Base-by-base conservation (phyloP, 2,329 filamentous ascomycete genomes). In the Lasiodiplodia gonubiensis region DNA sequence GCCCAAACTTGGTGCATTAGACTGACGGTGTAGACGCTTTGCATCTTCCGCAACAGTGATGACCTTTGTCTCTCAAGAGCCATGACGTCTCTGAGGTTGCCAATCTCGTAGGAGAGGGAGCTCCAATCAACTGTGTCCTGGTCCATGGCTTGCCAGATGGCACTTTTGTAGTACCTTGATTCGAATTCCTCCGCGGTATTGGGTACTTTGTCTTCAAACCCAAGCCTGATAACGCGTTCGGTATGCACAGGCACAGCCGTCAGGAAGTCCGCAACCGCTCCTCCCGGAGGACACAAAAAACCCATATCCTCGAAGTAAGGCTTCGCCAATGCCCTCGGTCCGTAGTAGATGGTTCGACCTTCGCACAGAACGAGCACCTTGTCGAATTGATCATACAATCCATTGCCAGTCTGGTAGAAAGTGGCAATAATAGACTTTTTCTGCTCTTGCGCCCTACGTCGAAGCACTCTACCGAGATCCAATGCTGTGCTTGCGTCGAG, bases 271-370 rank as follows among this genome's bases (percentile, higher is more conserved):
- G 52, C 52, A 10, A n/a, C 25, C 12, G 12, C 10, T 1, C 12
- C 18, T 25, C 14, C 12, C 2, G 83, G 77, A 0, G 89, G 89
- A 71, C 90, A 92, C 37, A 85, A 75, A 84, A 87, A 93, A 49
- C 91, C 91, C 77, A 90, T 86, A 12, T 84, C 79, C 71, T 88
- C 86, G 68, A 93, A 93, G 76, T 88, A 93, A 0, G 75, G 75
- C 72, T 85, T 88, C 0, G 91, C 91, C 2, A 81, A 76, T 5
- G 72, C 75, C 0, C 87, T 86, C 0, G 86, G 85, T 0, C 92
- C 92, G 70, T 89, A 93, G 79, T 88, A 94, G 69, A 94, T 94
- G 73, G 93, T 86, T 0, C 89, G 85, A 0, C 92, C 92, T 74
- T 93, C 89, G 72, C 93, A 93, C 0, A 94, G 80, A 0, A 94